A percentile compares a stretch with the other conserved stretches of the same genome.
Conservation (phyloP, 2,329 filamentous ascomycete genomes). For the Huntiella bhutanensis region DNA sequence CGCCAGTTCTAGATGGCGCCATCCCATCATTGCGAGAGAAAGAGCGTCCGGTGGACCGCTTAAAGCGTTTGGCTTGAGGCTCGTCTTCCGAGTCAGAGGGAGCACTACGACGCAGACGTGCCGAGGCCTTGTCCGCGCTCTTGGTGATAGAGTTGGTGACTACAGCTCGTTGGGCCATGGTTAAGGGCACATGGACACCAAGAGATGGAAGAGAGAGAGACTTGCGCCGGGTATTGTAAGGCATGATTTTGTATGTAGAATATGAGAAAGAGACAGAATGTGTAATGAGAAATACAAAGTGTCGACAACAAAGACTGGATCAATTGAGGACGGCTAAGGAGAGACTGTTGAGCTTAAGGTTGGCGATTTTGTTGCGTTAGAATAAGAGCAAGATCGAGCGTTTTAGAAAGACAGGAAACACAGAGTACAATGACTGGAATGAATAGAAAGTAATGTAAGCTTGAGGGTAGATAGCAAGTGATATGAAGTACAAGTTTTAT, state of each 20-base stretch:
- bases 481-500: too few relatives aligned
- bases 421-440: too few relatives aligned
- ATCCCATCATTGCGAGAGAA: conserved; percentile 23
- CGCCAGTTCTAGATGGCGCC: conserved; percentile 60
- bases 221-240: conserved; percentile 93
- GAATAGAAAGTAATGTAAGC: too few relatives aligned
- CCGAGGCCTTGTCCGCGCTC: neutral
- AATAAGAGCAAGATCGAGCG: too few relatives aligned
- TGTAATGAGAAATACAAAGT: neutral
- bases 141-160: conserved; percentile 23
- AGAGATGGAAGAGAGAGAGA: conserved; percentile 82
- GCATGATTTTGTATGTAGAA: conserved; percentile 34
- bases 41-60: conserved; percentile 15
- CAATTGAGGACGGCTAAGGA: too few relatives aligned
- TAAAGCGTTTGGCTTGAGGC: conserved; percentile 46
- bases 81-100: conserved; percentile 15
- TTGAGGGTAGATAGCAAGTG: too few relatives aligned
- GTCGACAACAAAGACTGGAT: too few relatives aligned
- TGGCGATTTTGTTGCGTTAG: too few relatives aligned
- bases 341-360: too few relatives aligned
- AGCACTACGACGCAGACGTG: conserved; percentile 14
- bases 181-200: conserved; percentile 69
- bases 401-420: too few relatives aligned
- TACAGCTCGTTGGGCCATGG: conserved; percentile 39
- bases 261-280: neutral